Conservation (phyloP, 768 basidiomycete species). For the Podaxis sp. region DNA sequence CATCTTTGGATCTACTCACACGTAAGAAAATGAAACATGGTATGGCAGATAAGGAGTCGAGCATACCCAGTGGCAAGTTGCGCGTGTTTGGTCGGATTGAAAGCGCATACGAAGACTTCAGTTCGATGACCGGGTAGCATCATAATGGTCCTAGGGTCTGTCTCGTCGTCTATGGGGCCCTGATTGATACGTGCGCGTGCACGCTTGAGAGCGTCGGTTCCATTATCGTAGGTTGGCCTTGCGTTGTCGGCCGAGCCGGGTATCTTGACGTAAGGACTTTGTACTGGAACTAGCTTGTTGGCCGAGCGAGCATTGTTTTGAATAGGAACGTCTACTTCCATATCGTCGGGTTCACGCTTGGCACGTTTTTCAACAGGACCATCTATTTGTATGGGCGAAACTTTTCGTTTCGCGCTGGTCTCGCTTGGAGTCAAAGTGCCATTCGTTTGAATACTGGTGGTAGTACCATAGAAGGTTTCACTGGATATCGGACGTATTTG, state of each 20-base stretch:
- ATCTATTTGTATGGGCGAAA: conserved; percentile 43
- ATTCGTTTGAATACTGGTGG: conserved; percentile 7
- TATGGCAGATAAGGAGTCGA: not conserved
- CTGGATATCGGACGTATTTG: conserved; percentile 2
- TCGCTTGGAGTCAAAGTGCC: conserved; percentile 19
- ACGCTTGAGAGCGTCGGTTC: not conserved
- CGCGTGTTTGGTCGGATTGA: conserved; percentile 62
- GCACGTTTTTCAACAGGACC: conserved; percentile 64
- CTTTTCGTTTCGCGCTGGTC: conserved; percentile 48
- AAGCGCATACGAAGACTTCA: conserved; percentile 79
- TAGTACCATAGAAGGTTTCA: conserved; percentile 14
- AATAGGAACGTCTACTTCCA: conserved; percentile 38
- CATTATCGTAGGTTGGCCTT: conserved; percentile 17
- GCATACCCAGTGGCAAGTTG: conserved; percentile 75
- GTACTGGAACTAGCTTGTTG: conserved; percentile 16
- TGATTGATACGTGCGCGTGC: conserved; percentile 17
- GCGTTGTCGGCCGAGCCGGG: conserved; percentile 14
- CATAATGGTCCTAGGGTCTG: conserved; percentile 41
- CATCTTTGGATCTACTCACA: conserved; percentile 66
- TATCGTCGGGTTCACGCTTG: conserved; percentile 49
- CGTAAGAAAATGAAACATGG: not conserved
- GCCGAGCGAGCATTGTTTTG: not conserved
- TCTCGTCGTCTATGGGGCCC: conserved; percentile 41
- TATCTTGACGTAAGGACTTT: conserved; percentile 12
- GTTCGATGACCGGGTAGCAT: conserved; percentile 58